Evolutionary conservation across 805 yeast species (phyloP).

Genomic region (Zygosaccharomyces gambellarensis): DNA sequence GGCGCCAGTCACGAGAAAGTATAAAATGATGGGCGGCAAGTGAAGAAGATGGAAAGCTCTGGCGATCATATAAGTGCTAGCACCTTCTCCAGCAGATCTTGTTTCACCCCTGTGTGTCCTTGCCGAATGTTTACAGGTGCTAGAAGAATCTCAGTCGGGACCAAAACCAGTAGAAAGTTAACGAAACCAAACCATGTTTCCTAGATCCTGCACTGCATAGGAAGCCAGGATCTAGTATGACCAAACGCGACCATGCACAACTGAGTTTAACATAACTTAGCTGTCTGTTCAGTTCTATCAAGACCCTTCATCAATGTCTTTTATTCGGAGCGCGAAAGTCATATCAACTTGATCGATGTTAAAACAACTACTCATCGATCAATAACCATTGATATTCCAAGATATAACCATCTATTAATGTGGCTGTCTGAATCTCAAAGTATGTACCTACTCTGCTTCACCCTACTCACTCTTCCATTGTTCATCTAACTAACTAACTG

Average conservation of each 20-base stretch:
- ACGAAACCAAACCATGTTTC: no score
- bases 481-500: slow-evolving; percentile 7
- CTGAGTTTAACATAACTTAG: no score
- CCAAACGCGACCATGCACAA: no score
- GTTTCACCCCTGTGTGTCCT: not conserved
- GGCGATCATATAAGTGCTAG: not conserved
- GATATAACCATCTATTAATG: slow-evolving; percentile 29
- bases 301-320: not conserved
- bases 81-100: not conserved
- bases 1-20: not conserved
- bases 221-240: no score
- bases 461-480: not conserved
- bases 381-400: not conserved
- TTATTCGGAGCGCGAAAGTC: not conserved
- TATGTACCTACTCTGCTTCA: slow-evolving; percentile 35
- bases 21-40: not conserved
- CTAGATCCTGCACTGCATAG: no score
- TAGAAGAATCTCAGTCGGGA: no score
- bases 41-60: not conserved
- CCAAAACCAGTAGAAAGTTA: no score
- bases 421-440: slow-evolving; percentile 78
- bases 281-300: no score
- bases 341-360: not conserved
- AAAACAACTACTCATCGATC: not conserved
- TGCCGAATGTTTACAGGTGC: not conserved